Percentiles rank a stretch among this genome's conserved stretches.
Evolutionary conservation across 2,329 filamentous ascomycete species (phyloP).

Genomic region (Cytospora schulzeri): DNA sequence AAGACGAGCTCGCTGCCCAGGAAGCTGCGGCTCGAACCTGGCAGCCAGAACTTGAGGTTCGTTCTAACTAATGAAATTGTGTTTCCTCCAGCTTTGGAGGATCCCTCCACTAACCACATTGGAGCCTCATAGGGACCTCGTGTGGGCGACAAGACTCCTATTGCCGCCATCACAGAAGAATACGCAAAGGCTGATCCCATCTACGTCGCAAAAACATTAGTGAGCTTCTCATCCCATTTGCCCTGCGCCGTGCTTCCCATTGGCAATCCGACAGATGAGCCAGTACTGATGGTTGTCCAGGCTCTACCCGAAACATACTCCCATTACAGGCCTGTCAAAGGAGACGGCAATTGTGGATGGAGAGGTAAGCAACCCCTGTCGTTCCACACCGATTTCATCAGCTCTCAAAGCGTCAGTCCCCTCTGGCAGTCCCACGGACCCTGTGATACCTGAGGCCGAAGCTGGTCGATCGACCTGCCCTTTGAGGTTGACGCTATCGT

Average conservation of each 20-base stretch:
- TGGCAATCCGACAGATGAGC: background rate
- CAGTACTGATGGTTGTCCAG: conserved; percentile 46
- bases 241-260: background rate
- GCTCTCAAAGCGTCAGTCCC: background rate
- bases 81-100: background rate
- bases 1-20: conserved; percentile 56
- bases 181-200: conserved; percentile 86
- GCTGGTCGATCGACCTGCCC: background rate
- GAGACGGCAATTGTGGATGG: conserved; percentile 97
- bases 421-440: background rate
- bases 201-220: conserved; percentile 84
- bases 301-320: conserved; percentile 81
- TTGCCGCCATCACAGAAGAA: conserved; percentile 75
- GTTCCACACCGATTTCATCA: background rate
- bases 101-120: conserved; percentile 33
- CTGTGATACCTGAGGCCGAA: background rate
- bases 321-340: conserved; percentile 82
- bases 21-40: conserved; percentile 63
- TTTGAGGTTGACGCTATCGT: background rate
- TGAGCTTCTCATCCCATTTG: conserved; percentile 47
- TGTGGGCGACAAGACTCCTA: conserved; percentile 77
- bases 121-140: conserved; percentile 67
- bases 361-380: conserved; percentile 68
- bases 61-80: background rate
- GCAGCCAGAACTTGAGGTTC: conserved; percentile 59